Conservation (phyloP, 2,329 filamentous ascomycete genomes). For the Colletotrichum tropicicola region DNA sequence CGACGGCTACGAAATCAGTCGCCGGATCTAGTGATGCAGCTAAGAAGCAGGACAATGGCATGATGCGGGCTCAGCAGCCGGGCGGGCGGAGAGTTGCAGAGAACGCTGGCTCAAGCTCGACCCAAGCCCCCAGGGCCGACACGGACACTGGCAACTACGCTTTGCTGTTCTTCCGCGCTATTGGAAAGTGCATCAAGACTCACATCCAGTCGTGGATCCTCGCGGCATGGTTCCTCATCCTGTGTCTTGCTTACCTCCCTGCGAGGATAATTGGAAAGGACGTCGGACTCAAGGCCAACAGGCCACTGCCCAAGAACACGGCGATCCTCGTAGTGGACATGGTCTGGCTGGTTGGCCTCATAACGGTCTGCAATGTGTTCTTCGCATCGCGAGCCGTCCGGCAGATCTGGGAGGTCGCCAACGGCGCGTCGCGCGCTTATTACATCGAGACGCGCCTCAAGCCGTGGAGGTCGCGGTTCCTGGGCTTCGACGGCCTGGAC, state of each 20-base stretch:
- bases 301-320: background rate
- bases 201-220: background rate
- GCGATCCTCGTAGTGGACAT: background rate
- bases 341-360: background rate
- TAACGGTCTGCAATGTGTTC: background rate
- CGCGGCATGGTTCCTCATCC: background rate
- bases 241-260: background rate
- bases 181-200: background rate
- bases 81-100: no score
- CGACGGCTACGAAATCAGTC: no score
- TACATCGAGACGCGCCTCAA: slow-evolving; percentile 3
- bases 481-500: background rate
- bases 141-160: background rate
- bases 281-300: background rate
- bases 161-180: background rate
- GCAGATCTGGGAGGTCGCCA: slow-evolving; percentile 10
- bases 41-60: no score
- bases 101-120: no score
- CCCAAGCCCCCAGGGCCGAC: background rate
- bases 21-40: no score
- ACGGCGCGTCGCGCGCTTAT: slow-evolving; percentile 15
- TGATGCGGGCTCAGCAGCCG: no score
- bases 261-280: background rate
- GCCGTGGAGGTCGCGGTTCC: background rate
- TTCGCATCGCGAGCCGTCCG: background rate